phyloP scores from a whole-genome alignment of 768 basidiomycete genomes.

The Termitomyces sp. region DNA sequence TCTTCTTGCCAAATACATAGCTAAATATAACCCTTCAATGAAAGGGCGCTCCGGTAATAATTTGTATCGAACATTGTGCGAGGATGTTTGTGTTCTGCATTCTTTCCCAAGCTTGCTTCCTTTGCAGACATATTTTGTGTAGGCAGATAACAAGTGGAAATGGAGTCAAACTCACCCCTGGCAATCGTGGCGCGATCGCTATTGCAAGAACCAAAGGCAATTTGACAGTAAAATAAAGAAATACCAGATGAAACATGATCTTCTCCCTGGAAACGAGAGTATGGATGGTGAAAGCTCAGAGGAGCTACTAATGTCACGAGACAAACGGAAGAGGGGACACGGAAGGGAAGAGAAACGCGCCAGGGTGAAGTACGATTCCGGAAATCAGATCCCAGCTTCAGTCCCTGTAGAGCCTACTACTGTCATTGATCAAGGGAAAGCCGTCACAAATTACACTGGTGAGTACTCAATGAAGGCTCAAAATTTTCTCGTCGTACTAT shows the following conservation, averaged over 20 bases:
- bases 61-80: conserved; percentile 37
- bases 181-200: conserved; percentile 65
- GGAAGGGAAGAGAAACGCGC: conserved; percentile 6
- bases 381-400: not conserved
- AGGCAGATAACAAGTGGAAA: conserved; percentile 40
- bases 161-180: conserved; percentile 50
- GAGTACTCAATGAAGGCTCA: not conserved
- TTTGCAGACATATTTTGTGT: not conserved
- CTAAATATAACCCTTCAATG: conserved; percentile 35
- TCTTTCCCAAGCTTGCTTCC: not conserved
- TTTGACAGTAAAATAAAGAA: conserved; percentile 1
- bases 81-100: conserved; percentile 43
- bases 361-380: not conserved
- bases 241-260: conserved; percentile 2
- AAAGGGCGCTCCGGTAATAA: conserved; percentile 41
- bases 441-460: not conserved
- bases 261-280: not conserved
- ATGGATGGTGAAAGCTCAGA: not conserved
- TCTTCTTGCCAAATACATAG: conserved; percentile 41
- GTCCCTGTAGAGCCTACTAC: not conserved
- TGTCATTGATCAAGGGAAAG: not conserved
- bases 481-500: not conserved
- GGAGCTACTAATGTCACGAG: not conserved
- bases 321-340: conserved; percentile 11
- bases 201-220: conserved; percentile 34